Evolutionary conservation across 257 asterid species (phyloP), one percentile per base, ranked within the genome.

Genomic region (Solanum medicagineum): DNA sequence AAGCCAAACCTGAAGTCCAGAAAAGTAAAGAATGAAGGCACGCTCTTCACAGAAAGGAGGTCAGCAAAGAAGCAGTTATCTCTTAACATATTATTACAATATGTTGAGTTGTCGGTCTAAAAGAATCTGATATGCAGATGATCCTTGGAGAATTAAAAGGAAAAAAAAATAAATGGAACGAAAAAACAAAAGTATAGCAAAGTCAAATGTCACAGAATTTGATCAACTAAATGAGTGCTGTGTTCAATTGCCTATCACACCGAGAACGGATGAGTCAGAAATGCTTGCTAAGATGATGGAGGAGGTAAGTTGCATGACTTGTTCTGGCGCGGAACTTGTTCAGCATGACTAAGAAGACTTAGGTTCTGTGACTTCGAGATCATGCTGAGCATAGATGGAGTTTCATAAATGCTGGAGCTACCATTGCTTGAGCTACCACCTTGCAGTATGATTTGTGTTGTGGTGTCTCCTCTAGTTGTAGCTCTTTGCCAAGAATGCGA

Each of bases 401-500:
- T 87, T 65, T 85, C 82, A 87, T 85, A 89, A 6, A 84, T 24
- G 4, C 87, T 24, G 5, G 89, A 29, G 7, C 65, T 86, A 29
- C 77, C 20, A 16, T 56, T 24, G 75, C 86, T 80, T 10, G 91
- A 79, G 77, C 87, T 81, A 54, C 86, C 80, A 70, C 87, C 81
- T 54, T 73, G 54, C 49, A 24, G 44, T 17, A 45, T 49, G 20
- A 85, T 54, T 13, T 62, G 80, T 13, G 75, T 62, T 17, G 84
- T 40, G 6, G 87, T 81, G 83, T 85, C 87, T 10, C 92, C 92
- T 81, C 89, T 80, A 32, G 91, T 87, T 19, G 91, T 90, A 17
- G 92, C 90, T 84, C 92, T 86, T 82, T 90, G 92, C 89, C 87
- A 87, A 22, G 91, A 87, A 82, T 90, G 91, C 20, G 92, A 86